Evolutionary conservation across 345 rosid species (phyloP).

Genomic region (Populus simonii): DNA sequence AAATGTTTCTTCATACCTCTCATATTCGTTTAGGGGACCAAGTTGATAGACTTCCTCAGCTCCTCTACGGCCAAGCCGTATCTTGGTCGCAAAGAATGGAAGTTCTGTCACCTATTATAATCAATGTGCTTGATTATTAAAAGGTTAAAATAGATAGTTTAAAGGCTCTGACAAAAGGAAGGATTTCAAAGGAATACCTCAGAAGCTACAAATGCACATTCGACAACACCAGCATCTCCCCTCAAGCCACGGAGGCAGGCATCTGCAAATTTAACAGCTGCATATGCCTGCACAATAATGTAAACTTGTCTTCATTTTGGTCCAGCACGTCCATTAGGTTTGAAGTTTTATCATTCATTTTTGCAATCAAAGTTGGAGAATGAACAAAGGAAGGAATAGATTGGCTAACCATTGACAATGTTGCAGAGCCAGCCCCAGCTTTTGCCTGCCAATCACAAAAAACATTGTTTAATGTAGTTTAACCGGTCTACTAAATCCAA

Average conservation of each 20-base stretch:
- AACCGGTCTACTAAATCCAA: neutral
- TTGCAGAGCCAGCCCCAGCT: slow-evolving; percentile 98
- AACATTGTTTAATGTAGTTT: neutral
- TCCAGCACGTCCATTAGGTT: neutral
- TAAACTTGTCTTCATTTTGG: neutral
- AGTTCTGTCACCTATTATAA: slow-evolving; percentile 78
- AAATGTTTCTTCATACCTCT: slow-evolving; percentile 14
- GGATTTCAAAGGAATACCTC: slow-evolving; percentile 37
- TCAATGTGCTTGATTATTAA: neutral
- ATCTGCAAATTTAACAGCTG: slow-evolving; percentile 95
- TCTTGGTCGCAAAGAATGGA: slow-evolving; percentile 77
- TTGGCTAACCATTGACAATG: slow-evolving; percentile 79
- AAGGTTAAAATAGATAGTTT: neutral
- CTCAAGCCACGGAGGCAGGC: slow-evolving; percentile 84
- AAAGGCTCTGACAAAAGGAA: neutral
- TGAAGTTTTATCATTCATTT: neutral
- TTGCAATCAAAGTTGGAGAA: neutral
- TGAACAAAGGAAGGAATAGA: neutral
- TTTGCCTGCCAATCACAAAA: slow-evolving; percentile 61
- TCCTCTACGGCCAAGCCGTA: slow-evolving; percentile 27
- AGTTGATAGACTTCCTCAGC: slow-evolving; percentile 30
- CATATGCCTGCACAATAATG: slow-evolving; percentile 63
- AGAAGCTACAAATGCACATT: slow-evolving; percentile 83
- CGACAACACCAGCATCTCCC: slow-evolving; percentile 74
- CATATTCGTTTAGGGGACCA: slow-evolving; percentile 29